Percentiles rank a stretch among this genome's conserved stretches.
phyloP scores from a whole-genome alignment of 495 filamentous ascomycete genomes.

The Halenospora varia region DNA sequence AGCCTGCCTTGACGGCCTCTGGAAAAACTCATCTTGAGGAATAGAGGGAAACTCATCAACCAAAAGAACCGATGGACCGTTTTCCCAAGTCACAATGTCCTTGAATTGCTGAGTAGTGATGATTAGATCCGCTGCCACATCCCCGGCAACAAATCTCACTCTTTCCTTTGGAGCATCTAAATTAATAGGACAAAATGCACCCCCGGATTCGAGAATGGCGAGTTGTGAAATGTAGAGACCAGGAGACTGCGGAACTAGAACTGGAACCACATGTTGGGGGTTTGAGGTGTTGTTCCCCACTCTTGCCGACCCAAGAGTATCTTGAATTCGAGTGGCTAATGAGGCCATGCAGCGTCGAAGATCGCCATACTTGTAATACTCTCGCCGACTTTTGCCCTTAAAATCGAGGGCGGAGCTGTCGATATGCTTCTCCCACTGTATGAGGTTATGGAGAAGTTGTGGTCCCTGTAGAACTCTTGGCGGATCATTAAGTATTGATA shows the following conservation, averaged over 20 bases:
- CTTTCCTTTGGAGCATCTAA: slow-evolving; percentile 68
- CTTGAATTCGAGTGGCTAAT: slow-evolving; percentile 9
- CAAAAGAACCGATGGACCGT: slow-evolving; percentile 27
- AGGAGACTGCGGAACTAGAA: slow-evolving; percentile 66
- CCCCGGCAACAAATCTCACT: slow-evolving; percentile 65
- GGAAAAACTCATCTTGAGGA: background rate
- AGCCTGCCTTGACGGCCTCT: background rate
- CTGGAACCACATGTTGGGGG: slow-evolving; percentile 55
- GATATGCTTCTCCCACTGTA: slow-evolving; percentile 26
- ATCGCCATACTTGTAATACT: slow-evolving; percentile 19
- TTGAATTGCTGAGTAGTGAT: slow-evolving; percentile 42
- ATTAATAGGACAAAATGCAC: slow-evolving; percentile 74
- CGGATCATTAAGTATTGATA: slow-evolving; percentile 57
- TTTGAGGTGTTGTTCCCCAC: background rate
- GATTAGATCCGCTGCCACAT: slow-evolving; percentile 57
- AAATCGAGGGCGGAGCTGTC: slow-evolving; percentile 22
- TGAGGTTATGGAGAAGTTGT: slow-evolving; percentile 61
- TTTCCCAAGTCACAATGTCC: slow-evolving; percentile 27
- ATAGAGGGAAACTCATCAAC: slow-evolving; percentile 22
- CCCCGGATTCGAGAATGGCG: slow-evolving; percentile 71
- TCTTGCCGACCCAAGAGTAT: background rate
- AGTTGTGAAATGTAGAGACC: slow-evolving; percentile 68
- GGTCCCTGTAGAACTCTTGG: slow-evolving; percentile 55
- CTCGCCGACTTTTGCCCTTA: slow-evolving; percentile 2
- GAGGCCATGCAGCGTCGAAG: slow-evolving; percentile 11